phyloP scores from a whole-genome alignment of 371 early-diverging fungal species.

The Syncephalastrum sp. region DNA sequence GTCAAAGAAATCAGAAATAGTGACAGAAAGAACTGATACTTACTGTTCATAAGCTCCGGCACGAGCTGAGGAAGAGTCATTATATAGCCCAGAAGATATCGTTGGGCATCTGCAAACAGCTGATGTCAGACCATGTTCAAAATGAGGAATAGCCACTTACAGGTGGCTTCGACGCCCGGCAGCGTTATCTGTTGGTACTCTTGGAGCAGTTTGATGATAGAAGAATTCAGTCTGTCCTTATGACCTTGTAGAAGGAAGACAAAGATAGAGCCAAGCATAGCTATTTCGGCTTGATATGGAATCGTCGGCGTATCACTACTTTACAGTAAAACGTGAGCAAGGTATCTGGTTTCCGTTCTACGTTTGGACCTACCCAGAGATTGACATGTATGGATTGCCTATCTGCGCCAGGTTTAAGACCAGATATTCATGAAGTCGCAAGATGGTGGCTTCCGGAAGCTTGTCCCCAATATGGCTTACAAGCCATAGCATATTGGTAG shows the following conservation, averaged over 20 bases:
- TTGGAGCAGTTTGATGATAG: slow-evolving; percentile 11
- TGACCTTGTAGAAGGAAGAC: slow-evolving; percentile 18
- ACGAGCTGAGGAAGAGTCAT: slow-evolving; percentile 32
- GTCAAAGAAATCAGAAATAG: not conserved
- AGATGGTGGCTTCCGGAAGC: slow-evolving; percentile 21
- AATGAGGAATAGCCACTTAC: not conserved
- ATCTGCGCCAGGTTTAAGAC: slow-evolving; percentile 18
- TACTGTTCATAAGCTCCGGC: slow-evolving; percentile 25
- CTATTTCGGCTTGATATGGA: slow-evolving; percentile 14
- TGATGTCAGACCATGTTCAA: not conserved
- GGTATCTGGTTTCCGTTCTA: not conserved
- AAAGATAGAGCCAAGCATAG: slow-evolving; percentile 13
- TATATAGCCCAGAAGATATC: slow-evolving; percentile 25
- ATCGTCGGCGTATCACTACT: not conserved
- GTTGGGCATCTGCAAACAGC: slow-evolving; percentile 14
- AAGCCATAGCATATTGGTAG: slow-evolving; percentile 27
- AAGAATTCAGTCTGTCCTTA: slow-evolving; percentile 10
- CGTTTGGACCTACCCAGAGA: slow-evolving; percentile 4
- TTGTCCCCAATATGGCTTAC: slow-evolving; percentile 26
- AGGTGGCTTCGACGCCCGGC: not conserved
- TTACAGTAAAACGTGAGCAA: not conserved
- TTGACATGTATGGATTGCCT: slow-evolving; percentile 25
- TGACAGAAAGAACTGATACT: not conserved
- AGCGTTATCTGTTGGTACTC: not conserved
- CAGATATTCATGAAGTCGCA: slow-evolving; percentile 29